phyloP scores from a whole-genome alignment of 495 filamentous ascomycete species.

The Penicillium simplicissimum region DNA sequence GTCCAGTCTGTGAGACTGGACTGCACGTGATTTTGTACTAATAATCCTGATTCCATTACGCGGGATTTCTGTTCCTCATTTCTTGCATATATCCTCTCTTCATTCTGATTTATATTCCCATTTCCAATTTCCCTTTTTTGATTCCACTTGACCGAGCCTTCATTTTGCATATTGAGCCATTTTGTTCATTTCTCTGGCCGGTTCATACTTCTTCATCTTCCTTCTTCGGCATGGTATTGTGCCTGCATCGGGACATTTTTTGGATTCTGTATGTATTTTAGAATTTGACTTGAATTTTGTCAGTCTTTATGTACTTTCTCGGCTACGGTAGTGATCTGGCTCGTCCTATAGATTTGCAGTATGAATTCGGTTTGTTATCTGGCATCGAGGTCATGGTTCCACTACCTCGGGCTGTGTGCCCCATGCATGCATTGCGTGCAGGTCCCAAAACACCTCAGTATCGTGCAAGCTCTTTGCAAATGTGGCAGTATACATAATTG shows the following conservation, averaged over 20 bases:
- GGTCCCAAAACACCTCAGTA: not conserved
- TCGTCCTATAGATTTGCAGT: too few relatives aligned
- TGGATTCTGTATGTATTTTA: slow-evolving; percentile 17
- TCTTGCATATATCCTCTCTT: slow-evolving; percentile 22
- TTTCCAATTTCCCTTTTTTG: not conserved
- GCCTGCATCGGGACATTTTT: slow-evolving; percentile 8
- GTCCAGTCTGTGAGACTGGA: slow-evolving; percentile 3
- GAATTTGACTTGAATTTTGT: slow-evolving; percentile 4
- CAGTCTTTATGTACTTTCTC: not conserved
- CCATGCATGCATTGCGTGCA: slow-evolving; percentile 6
- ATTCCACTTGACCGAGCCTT: slow-evolving; percentile 1
- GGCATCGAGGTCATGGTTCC: not conserved
- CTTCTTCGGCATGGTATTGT: slow-evolving; percentile 8
- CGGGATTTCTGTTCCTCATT: slow-evolving; percentile 1
- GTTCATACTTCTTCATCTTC: not conserved
- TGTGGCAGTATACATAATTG: too few relatives aligned
- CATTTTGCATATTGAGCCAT: slow-evolving; percentile 15
- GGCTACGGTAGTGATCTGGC: too few relatives aligned
- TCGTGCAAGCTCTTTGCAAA: not conserved
- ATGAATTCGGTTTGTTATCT: too few relatives aligned
- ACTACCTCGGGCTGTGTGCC: too few relatives aligned
- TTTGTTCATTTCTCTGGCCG: not conserved
- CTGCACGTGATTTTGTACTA: slow-evolving; percentile 7
- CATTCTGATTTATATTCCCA: slow-evolving; percentile 2
- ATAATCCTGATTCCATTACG: slow-evolving; percentile 8